Conservation (phyloP, 2,329 filamentous ascomycete species). For the Paraphaeosphaeria sporulosa region DNA sequence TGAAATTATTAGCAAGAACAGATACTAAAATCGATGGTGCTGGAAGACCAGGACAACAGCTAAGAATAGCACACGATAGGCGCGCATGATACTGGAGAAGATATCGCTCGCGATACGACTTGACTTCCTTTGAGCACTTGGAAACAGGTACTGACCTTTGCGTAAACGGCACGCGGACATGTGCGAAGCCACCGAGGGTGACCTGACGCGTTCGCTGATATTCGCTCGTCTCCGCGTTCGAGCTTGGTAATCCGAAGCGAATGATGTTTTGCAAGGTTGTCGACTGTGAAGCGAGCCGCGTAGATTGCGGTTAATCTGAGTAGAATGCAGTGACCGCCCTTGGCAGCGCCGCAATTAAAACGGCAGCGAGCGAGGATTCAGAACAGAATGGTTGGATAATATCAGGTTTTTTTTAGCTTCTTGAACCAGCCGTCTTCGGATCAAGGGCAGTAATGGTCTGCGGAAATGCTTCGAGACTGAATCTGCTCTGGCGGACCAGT, state of each 20-base stretch:
- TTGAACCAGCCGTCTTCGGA: constrained; percentile 17
- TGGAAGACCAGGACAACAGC: constrained; percentile 8
- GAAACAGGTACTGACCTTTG: constrained; percentile 14
- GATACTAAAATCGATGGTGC: constrained; percentile 16
- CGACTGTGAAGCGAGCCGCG: constrained; percentile 24
- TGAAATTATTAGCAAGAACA: constrained; percentile 7
- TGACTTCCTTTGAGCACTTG: constrained; percentile 1
- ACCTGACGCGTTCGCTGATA: constrained; percentile 10
- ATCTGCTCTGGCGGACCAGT: not conserved
- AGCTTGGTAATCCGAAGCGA: constrained; percentile 10
- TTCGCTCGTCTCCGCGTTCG: constrained; percentile 9
- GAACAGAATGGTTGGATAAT: constrained; percentile 14
- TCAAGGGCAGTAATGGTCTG: constrained; percentile 18
- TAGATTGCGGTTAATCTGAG: constrained; percentile 33
- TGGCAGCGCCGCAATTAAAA: constrained; percentile 23
- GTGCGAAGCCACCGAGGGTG: constrained; percentile 12
- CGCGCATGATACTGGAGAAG: constrained; percentile 2
- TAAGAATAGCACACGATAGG: constrained; percentile 22
- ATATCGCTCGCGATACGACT: not conserved
- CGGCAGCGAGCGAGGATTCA: constrained; percentile 11
- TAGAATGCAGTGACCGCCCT: constrained; percentile 24
- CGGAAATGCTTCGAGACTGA: not conserved
- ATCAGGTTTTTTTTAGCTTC: constrained; percentile 10
- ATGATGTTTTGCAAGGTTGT: constrained; percentile 15
- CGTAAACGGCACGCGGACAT: constrained; percentile 19